Evolutionary conservation across 2,329 filamentous ascomycete species (phyloP), one percentile per base, ranked within the genome.

Genomic region (Ilyonectria robusta): DNA sequence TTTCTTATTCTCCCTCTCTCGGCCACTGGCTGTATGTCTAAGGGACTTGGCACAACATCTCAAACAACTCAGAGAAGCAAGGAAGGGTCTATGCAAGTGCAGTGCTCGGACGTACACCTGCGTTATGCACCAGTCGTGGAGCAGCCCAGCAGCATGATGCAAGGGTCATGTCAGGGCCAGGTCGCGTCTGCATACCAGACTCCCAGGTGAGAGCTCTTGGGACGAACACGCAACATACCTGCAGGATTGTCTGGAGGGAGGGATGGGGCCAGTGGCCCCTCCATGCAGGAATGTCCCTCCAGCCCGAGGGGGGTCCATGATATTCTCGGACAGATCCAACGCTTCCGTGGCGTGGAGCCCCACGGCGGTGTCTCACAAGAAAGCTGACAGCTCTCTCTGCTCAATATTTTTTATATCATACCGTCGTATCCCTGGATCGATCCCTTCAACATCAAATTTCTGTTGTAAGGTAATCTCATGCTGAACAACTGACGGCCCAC

Each of bases 381-480:
- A 59, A 53, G 64, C 69, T 72, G 70, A 72, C 64, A 64, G 65
- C 62, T 70, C 62, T 64, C 64, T 59, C 65, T 68, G 56, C 69
- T 48, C 60, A 67, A 68, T 66, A 75, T 69, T 76, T 76, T 74
- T 67, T 76, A 76, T 76, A 74, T 75, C 74, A 76, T 76, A 58
- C 74, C 71, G 65, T 69, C 71, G 55, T 67, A 74, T 76, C 74
- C 74, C 74, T 76, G 59, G 58, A 54, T 62, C 64, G 56, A 59
- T 74, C 66, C 68, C 67, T 66, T 65, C 46, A 44, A 60, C 66
- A 58, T 46, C 62, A 68, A 68, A 69, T 66, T 62, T 42, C 33
- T 73, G 65, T 74, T 74, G 71, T 67, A 70, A 59, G 55, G 50
- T 69, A 71, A 75, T 75, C 63, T 72, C 50, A 60, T 69, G 62